phyloP scores from a whole-genome alignment of 805 yeast genomes.

The Debaryomyces prosopidis region DNA sequence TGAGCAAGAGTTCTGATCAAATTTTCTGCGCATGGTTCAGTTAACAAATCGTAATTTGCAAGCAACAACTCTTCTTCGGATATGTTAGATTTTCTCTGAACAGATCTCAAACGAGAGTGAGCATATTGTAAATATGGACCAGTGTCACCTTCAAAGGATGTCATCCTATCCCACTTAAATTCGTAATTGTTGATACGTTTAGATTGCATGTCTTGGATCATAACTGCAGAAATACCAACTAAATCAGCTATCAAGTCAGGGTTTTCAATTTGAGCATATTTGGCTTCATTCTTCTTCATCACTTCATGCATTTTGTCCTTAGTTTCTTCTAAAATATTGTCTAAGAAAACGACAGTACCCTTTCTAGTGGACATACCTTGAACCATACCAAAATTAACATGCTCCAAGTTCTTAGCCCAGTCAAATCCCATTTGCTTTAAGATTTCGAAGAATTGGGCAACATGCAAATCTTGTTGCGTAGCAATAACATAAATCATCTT shows the following conservation, averaged over 20 bases:
- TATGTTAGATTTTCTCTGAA: constrained; percentile 76
- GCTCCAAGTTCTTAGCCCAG: constrained; percentile 81
- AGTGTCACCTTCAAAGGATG: constrained; percentile 97
- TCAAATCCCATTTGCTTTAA: constrained; percentile 85
- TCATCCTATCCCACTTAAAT: constrained; percentile 98
- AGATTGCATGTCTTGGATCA: constrained; percentile 99
- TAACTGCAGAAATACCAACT: constrained; percentile 94
- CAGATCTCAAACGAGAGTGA: constrained; percentile 93
- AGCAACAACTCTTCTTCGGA: constrained; percentile 39
- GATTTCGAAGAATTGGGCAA: constrained; percentile 91
- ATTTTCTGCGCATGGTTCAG: constrained; percentile 68
- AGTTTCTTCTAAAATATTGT: constrained; percentile 89
- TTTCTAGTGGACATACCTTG: constrained; percentile 97
- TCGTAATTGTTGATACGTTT: constrained; percentile 95
- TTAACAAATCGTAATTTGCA: constrained; percentile 62
- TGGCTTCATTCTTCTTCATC: constrained; percentile 87
- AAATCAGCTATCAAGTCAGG: constrained; percentile 95
- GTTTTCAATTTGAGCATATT: constrained; percentile 88
- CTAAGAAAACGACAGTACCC: constrained; percentile 98
- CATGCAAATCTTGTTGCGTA: constrained; percentile 92
- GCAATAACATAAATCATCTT: constrained; percentile 97
- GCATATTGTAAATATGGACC: constrained; percentile 99
- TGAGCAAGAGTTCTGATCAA: constrained; percentile 79
- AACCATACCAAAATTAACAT: constrained; percentile 96
- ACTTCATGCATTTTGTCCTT: constrained; percentile 94